phyloP scores from a whole-genome alignment of 2,329 filamentous ascomycete genomes.

The Rachicladosporium sp. region DNA sequence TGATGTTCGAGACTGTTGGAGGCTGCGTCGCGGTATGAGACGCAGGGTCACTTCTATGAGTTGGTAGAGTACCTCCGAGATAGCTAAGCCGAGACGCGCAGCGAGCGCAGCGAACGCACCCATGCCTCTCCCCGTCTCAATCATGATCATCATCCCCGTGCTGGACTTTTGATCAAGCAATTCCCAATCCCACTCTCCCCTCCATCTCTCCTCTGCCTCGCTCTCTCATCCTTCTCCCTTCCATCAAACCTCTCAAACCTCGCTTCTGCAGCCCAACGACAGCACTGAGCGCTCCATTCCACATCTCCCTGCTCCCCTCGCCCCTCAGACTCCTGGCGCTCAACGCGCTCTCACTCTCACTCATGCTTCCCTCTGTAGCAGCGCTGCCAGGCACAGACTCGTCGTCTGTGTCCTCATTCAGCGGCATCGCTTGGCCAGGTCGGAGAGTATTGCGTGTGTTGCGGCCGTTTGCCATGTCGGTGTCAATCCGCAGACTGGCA shows the following conservation, averaged over 20 bases:
- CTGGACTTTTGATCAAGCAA: no score
- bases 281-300: slow-evolving; percentile 68
- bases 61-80: no score
- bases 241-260: slow-evolving; percentile 84
- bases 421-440: slow-evolving; percentile 19
- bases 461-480: slow-evolving; percentile 31
- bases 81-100: no score
- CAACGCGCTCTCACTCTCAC: slow-evolving; percentile 19
- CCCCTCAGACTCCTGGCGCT: slow-evolving; percentile 26
- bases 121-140: no score
- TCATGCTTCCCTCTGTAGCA: slow-evolving; percentile 22
- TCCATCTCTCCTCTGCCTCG: slow-evolving; percentile 36
- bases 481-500: slow-evolving; percentile 37
- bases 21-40: no score
- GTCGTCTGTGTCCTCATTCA: slow-evolving; percentile 23
- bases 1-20: no score
- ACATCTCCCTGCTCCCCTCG: slow-evolving; percentile 36
- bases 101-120: no score
- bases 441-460: slow-evolving; percentile 24
- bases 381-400: slow-evolving; percentile 22
- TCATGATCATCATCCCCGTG: no score
- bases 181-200: slow-evolving; percentile 25
- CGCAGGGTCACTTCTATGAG: no score
- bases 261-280: slow-evolving; percentile 94
- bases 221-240: slow-evolving; percentile 75